Conservation (phyloP, 1,284 basidiomycete genomes). For the Trametes versicolor region DNA sequence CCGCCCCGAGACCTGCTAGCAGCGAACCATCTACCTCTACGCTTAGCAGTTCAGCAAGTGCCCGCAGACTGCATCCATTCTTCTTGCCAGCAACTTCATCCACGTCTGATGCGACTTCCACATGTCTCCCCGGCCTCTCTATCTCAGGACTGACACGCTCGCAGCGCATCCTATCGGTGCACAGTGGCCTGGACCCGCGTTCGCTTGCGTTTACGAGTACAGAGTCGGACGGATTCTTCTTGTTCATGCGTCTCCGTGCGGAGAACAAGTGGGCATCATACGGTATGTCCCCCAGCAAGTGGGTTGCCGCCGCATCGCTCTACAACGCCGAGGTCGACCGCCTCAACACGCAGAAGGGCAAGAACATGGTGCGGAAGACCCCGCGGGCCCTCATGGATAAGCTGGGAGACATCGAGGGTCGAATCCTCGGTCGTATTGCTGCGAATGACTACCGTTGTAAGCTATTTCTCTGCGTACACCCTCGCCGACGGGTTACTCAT, state of each 20-base stretch:
- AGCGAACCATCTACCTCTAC: too few species aligned
- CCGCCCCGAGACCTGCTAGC: too few species aligned
- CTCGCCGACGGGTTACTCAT: too few species aligned
- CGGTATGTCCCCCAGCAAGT: conserved; percentile 25
- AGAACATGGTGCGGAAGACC: not conserved
- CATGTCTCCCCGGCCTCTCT: not conserved
- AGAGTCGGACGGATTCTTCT: conserved; percentile 21
- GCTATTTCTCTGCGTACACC: not conserved
- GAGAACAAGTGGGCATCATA: conserved; percentile 26
- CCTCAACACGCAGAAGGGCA: not conserved
- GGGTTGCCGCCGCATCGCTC: conserved; percentile 20
- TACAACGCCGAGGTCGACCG: conserved; percentile 15
- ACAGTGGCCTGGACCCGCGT: not conserved
- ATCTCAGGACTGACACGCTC: not conserved
- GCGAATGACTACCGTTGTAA: not conserved
- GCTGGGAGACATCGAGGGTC: conserved; percentile 8
- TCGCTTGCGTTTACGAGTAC: not conserved
- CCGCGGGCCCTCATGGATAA: conserved; percentile 18
- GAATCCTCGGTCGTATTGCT: not conserved
- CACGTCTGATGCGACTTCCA: not conserved
- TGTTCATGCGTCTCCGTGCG: conserved; percentile 28
- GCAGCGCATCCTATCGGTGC: not conserved
- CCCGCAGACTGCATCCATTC: not conserved
- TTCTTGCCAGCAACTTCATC: not conserved
- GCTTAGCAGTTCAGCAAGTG: too few species aligned